A percentile compares a stretch with the other conserved stretches of the same genome.
Conservation (phyloP, 1,139 yeast genomes). For the Candida pseudoviswanathii region DNA sequence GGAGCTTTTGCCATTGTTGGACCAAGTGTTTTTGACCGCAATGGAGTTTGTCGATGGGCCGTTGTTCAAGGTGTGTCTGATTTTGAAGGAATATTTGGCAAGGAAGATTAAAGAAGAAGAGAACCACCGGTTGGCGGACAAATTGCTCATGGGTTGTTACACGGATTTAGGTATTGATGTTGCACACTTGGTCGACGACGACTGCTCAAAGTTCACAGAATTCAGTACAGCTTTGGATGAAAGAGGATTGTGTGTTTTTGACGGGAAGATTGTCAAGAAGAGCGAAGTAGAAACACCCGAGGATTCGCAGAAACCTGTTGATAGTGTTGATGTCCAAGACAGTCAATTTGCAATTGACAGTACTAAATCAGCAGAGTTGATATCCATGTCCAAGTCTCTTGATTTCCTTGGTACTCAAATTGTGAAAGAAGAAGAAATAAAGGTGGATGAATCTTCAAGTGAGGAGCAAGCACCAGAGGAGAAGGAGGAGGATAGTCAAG, state of each 20-base stretch:
- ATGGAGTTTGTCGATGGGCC: not conserved
- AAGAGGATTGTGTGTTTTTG: slow-evolving; percentile 1
- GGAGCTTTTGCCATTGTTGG: slow-evolving; percentile 9
- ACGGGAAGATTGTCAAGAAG: slow-evolving; percentile 6
- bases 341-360: not conserved
- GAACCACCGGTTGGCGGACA: slow-evolving; percentile 16
- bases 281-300: not conserved
- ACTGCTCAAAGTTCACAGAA: slow-evolving; percentile 1
- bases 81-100: slow-evolving; percentile 17
- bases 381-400: not conserved
- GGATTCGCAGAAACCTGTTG: not conserved
- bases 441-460: not conserved
- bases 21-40: slow-evolving; percentile 7
- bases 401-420: not conserved
- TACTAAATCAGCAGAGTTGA: not conserved
- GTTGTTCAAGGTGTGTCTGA: slow-evolving; percentile 5
- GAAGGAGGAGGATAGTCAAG: not conserved
- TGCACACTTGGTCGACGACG: slow-evolving; percentile 2
- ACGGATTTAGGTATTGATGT: slow-evolving; percentile 14
- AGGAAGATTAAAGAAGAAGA: slow-evolving; percentile 7
- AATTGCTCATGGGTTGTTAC: slow-evolving; percentile 12
- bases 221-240: slow-evolving; percentile 6
- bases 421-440: not conserved
- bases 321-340: not conserved
- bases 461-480: not conserved